Evolutionary conservation across 345 rosid genomes (phyloP).

Genomic region (Gossypioides kirkii): DNA sequence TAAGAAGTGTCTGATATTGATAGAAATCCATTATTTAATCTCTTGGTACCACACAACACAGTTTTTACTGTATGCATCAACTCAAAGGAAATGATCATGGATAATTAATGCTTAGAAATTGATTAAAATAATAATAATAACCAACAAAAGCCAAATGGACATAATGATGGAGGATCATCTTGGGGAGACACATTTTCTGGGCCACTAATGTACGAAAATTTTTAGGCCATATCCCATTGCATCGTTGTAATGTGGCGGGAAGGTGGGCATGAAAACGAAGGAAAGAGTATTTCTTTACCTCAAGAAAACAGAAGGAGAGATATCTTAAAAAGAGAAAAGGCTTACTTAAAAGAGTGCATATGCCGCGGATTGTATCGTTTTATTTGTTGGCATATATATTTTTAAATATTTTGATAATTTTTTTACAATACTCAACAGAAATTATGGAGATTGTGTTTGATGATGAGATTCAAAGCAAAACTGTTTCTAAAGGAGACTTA

Average conservation of each 20-base stretch:
- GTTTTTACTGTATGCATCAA: background rate
- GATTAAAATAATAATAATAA: background rate
- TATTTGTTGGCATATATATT: too few species aligned
- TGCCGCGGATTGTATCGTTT: too few species aligned
- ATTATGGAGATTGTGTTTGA: too few species aligned
- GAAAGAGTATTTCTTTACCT: background rate
- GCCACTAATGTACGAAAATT: constrained; percentile 13
- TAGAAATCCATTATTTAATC: background rate
- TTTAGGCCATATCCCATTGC: constrained; percentile 11
- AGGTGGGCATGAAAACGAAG: background rate
- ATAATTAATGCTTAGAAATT: background rate
- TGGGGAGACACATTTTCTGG: constrained; percentile 19
- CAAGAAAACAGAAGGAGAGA: background rate
- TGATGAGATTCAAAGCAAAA: too few species aligned
- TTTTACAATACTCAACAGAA: too few species aligned
- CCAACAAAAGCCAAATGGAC: constrained; percentile 13
- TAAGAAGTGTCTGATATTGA: background rate
- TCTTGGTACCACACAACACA: background rate
- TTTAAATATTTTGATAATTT: too few species aligned
- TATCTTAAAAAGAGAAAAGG: background rate
- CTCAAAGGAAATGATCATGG: background rate
- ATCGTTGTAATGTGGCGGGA: background rate
- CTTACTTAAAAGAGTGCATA: background rate
- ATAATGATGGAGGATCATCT: constrained; percentile 18
- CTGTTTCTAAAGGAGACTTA: too few species aligned